phyloP scores from a whole-genome alignment of 2,329 filamentous ascomycete species.

The Clathrospora elynae region DNA sequence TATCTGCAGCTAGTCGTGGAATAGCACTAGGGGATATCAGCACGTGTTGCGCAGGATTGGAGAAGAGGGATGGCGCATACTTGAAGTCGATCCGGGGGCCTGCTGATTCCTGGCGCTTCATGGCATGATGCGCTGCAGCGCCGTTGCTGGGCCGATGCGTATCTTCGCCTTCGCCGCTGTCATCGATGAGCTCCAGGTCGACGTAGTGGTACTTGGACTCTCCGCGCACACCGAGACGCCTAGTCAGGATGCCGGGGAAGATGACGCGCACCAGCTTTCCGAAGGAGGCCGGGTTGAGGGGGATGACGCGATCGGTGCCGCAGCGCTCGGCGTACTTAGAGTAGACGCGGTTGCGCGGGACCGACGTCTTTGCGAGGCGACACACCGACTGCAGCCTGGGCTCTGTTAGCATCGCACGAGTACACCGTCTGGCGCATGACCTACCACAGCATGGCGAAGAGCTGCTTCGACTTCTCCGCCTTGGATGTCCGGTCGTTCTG shows the following conservation, averaged over 20 bases:
- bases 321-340: conserved; percentile 93
- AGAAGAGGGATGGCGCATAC: conserved; percentile 19
- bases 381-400: conserved; percentile 75
- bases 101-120: conserved; percentile 42
- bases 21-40: conserved; percentile 44
- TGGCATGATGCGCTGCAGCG: conserved; percentile 27
- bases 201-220: conserved; percentile 98
- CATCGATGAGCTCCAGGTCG: conserved; percentile 58
- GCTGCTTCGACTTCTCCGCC: conserved; percentile 80
- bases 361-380: conserved; percentile 75
- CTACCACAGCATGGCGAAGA: conserved; percentile 89
- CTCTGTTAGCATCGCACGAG: conserved; percentile 30
- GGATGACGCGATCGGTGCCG: conserved; percentile 89
- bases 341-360: conserved; percentile 91
- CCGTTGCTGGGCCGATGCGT: conserved; percentile 27
- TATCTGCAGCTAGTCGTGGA: conserved; percentile 55
- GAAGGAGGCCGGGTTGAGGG: conserved; percentile 95
- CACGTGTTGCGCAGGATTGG: background rate
- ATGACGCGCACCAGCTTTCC: conserved; percentile 96
- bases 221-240: conserved; percentile 87
- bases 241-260: conserved; percentile 92
- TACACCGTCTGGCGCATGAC: conserved; percentile 30
- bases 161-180: conserved; percentile 42
- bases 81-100: conserved; percentile 45
- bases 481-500: conserved; percentile 80